These are phyloP conservation scores for Brassica napus DNA, from an alignment of 345 rosid genomes.

Conservation along the genomic window Da-Ae NC_063442.1:39766001-39766500, in stretches of 20 bases:
- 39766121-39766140: neutral
- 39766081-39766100: conserved; percentile 67
- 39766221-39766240: neutral
- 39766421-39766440: conserved; percentile 94
- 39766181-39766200: neutral
- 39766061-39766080: conserved; percentile 85
- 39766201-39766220: neutral
- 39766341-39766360: neutral
- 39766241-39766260: neutral
- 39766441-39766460: conserved; percentile 91
- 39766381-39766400: conserved; percentile 55
- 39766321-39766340: neutral
- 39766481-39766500: conserved; percentile 86
- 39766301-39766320: neutral
- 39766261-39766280: neutral
- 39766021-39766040: conserved; percentile 75
- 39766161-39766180: neutral
- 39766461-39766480: conserved; percentile 91
- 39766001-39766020: conserved; percentile 87
- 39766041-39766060: conserved; percentile 64
- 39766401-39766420: conserved; percentile 84
- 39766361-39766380: conserved; percentile 10
- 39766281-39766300: neutral
- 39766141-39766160: neutral
- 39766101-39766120: conserved; percentile 77